A percentile compares a stretch with the other conserved stretches of the same genome.
Conservation (phyloP, 495 filamentous ascomycete genomes). For the Annulohypoxylon bovei region DNA sequence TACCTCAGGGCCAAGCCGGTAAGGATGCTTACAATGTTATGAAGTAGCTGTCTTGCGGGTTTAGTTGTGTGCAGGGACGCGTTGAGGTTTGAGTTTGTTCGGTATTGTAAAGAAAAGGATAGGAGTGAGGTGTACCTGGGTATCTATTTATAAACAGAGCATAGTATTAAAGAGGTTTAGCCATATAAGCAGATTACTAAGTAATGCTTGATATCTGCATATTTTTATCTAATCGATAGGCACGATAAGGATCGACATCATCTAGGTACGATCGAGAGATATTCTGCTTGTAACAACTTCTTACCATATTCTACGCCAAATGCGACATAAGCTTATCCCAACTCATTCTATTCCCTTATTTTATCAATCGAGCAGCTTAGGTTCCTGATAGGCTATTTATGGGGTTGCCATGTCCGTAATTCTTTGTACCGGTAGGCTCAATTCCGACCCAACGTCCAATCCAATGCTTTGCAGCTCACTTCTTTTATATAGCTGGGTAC, state of each 20-base stretch:
- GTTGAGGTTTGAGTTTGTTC: no score
- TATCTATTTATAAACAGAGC: no score
- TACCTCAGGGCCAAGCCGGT: background rate
- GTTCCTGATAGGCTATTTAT: constrained; percentile 17
- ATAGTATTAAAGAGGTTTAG: no score
- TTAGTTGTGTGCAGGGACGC: no score
- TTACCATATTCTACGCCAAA: background rate
- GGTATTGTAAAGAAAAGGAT: no score
- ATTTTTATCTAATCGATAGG: background rate
- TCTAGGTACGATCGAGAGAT: background rate
- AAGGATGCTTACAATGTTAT: background rate
- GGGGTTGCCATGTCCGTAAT: constrained; percentile 78
- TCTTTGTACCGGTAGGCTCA: constrained; percentile 78
- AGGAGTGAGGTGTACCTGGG: no score
- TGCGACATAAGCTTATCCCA: background rate
- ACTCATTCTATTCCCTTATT: background rate
- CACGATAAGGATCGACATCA: background rate
- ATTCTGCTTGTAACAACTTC: background rate
- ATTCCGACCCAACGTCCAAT: background rate
- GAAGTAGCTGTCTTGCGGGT: no score
- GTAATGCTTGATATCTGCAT: no score
- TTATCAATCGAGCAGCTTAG: constrained; percentile 10
- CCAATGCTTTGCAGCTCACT: constrained; percentile 25
- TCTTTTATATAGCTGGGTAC: constrained; percentile 79
- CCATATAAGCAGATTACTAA: no score